Conservation (phyloP, 2,329 filamentous ascomycete species). For the Macrophomina phaseolina region DNA sequence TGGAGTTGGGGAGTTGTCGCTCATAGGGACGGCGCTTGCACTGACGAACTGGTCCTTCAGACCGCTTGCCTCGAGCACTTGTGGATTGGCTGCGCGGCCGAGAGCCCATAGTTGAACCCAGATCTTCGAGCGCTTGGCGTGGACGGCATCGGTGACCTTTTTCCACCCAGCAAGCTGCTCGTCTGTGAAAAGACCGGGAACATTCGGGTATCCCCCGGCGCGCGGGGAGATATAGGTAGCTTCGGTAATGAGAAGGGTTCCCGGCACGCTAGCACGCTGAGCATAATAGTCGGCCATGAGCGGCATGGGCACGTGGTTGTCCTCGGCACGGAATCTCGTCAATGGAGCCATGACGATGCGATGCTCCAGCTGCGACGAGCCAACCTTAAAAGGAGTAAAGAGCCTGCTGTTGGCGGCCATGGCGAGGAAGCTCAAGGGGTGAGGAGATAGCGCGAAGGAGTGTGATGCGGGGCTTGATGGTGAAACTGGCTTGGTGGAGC, state of each 20-base stretch:
- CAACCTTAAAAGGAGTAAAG: conserved; percentile 39
- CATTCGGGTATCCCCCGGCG: conserved; percentile 38
- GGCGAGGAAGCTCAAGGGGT: not conserved
- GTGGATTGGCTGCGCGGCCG: conserved; percentile 59
- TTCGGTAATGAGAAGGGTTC: conserved; percentile 42
- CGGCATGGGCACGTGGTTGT: conserved; percentile 55
- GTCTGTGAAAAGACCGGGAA: conserved; percentile 38
- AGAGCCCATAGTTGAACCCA: conserved; percentile 68
- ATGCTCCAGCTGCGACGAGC: conserved; percentile 36
- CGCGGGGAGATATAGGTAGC: conserved; percentile 42
- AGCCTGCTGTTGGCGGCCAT: conserved; percentile 31
- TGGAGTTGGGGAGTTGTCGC: conserved; percentile 41
- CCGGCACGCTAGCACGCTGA: conserved; percentile 37
- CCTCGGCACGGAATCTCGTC: conserved; percentile 49
- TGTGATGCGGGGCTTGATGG: not conserved
- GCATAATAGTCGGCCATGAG: conserved; percentile 45
- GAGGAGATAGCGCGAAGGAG: not conserved
- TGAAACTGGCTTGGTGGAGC: not conserved
- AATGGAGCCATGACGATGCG: conserved; percentile 39
- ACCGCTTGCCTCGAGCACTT: conserved; percentile 42
- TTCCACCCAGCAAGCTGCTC: conserved; percentile 67
- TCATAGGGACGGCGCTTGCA: conserved; percentile 41
- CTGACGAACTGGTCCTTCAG: conserved; percentile 33
- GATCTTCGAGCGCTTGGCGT: conserved; percentile 66
- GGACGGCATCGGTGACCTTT: conserved; percentile 65